Evolutionary conservation across 208 protist genomes (phyloP), one percentile per base, ranked within the genome.

Genomic region (Crithidia brevicula): DNA sequence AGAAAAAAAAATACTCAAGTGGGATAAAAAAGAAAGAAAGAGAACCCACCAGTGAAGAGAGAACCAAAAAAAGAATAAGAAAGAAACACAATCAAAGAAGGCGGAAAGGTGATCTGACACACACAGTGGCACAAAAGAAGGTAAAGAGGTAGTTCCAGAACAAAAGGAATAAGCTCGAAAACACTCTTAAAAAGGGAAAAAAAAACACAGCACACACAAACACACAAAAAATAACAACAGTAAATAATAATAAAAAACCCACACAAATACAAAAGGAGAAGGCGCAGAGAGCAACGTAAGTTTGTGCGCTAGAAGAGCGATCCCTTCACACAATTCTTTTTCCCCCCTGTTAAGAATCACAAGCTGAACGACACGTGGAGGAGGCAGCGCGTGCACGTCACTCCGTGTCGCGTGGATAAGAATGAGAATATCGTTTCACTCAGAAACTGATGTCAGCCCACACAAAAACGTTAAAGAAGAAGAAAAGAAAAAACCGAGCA

Each of bases 41-140:
- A 56, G n/a, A n/a, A n/a, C n/a, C n/a, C n/a, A n/a, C n/a, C n/a
- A n/a, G n/a, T n/a, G 16, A 30, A 36, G 52, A 64, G 40, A 9
- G 6, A 52, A 52, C 16, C 4, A 36, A n/a, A 64, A 49, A 64
- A 52, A 64, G 13, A 64, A 64, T 20, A 51, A 52, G 22, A 25
- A 52, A 52, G 30, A 8, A 23, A 64, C 42, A 64, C 8, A 64
- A 36, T 52, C 50, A 52, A 52, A 64, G 4, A 52, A 52, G 16
- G 40, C 22, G 30, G 23, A 20, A 30, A 30, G 23, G 47, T 9
- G 23, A 15, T n/a, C 8, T 6, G 47, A 20, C 36, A 40, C 36
- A 40, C 36, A 40, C 36, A 40, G 9, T 16, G 8, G n/a, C 46
- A 51, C 46, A 51, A 27, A 11, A 22, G 8, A 40, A 7, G 15